Evolutionary conservation across 495 filamentous ascomycete species (phyloP), one percentile per base, ranked within the genome.

Genomic region (Recurvomyces mirabilis): DNA sequence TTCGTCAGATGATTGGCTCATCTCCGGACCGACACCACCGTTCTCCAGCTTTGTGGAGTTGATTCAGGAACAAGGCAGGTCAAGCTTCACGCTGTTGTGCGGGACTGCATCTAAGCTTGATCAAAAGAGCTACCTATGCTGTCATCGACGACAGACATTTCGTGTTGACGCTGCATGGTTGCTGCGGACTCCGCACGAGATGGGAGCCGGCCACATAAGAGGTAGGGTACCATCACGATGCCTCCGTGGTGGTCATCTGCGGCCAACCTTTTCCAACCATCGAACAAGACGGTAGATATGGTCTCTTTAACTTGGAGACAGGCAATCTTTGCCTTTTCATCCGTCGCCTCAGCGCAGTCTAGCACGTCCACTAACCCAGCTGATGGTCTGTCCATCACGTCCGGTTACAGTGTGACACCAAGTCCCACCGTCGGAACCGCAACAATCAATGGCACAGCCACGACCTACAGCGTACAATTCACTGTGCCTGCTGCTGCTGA

Each of bases 401-500:
- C 26, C 26, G 26, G 37, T 14, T n/a, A 6, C 15, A 14, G 7
- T 2, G 18, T 26, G 14, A 40, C 37, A 23, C 14, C 37, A 9
- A 40, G 21, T 14, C 23, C 20, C 10, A 24, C 37, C 5, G 20
- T 26, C 13, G 37, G 15, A 20, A 40, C 37, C 4, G 37, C 37
- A 2, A 24, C 23, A 23, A 33, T 52, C 41, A 51, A 47, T 38
- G 53, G 56, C 22, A 48, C 49, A 2, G 38, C 44, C 10, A 53
- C 42, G 9, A 48, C 49, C 5, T 59, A 45, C 43, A 35, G 38
- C 9, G 43, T 47, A 4, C 29, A 33, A 10, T 79, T 72, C 59
- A 78, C 74, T 1, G 65, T 82, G 6, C 78, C 81, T 6, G 64
- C 75, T 12, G 55, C 59, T 28, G 74, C 70, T 6, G 72, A 78